phyloP scores from a whole-genome alignment of 2,329 filamentous ascomycete species.

The Epichloe gansuensis region DNA sequence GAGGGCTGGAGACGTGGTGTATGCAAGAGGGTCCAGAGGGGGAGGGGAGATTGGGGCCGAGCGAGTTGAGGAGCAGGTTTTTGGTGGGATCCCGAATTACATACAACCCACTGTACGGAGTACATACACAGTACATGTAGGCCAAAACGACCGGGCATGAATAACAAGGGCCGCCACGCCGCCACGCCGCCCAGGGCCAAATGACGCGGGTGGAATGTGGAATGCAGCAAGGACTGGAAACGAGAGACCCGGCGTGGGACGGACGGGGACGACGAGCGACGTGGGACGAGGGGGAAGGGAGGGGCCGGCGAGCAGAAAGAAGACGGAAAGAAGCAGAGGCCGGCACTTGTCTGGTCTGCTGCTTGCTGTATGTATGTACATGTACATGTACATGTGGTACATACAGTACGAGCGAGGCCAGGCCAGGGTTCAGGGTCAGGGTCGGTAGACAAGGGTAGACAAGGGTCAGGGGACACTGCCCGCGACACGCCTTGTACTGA shows the following conservation, averaged over 20 bases:
- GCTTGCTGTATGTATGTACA: neutral
- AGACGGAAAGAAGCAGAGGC: neutral
- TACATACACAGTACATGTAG: neutral
- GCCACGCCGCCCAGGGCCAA: neutral
- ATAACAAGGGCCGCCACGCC: neutral
- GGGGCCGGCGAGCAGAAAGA: neutral
- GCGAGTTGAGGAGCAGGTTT: neutral
- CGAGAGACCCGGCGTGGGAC: neutral
- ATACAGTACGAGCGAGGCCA: neutral
- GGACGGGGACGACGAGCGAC: neutral
- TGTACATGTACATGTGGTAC: neutral
- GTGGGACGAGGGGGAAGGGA: neutral
- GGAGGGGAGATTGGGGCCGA: neutral
- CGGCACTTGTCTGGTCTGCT: neutral
- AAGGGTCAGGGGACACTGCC: neutral
- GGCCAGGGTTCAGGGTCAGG: neutral
- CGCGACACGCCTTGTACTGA: too few relatives aligned
- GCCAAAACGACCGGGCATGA: conserved; percentile 1
- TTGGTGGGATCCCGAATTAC: neutral
- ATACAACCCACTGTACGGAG: too few relatives aligned
- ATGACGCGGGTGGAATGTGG: conserved; percentile 4
- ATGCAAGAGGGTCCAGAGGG: neutral
- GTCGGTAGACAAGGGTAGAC: neutral
- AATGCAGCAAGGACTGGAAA: neutral
- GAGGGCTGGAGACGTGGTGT: conserved; percentile 3